Base-by-base conservation (phyloP, 1,139 yeast species). In the Lodderomyces theae region DNA sequence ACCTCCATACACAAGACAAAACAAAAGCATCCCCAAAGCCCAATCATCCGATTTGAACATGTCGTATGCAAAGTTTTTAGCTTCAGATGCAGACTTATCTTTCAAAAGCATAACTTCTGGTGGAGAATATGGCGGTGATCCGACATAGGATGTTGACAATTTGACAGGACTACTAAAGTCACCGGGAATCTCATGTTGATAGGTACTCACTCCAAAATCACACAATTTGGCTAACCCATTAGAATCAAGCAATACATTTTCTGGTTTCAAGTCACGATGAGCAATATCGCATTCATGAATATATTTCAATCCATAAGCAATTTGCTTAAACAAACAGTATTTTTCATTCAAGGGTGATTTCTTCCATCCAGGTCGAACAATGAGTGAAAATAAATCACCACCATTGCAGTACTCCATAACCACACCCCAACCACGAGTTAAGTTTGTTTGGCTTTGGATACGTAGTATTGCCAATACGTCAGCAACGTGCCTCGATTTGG, bases 91-190 rank as follows among this genome's bases (percentile, higher is more conserved):
- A 11, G 71, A 63, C 24, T 69, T 53, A n/a, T 68, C 69, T 38
- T 66, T 72, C 45, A 77, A 69, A 30, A 65, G 57, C 77, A 81
- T 76, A 16, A 82, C 87, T 57, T 85, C 92, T 0, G 94, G 94
- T 4, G 92, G 82, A 10, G 84, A 77, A 56, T 83, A 85, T 3
- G 92, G 92, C 3, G 92, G 88, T 2, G 90, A 82, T 1, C 94
- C 94, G 38, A 84, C 83, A 60, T 74, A 74, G 3, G 77, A 58
- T 12, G 69, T 61, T 12, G 76, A 71, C 28, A 60, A 44, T 49
- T 69, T 73, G 3, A 81, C 50, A 3, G 76, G 74, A 18, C 79
- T 66, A 1, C 63, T 51, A 15, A 77, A 66, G 58, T 83, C 79
- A 1, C 76, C 76, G 0, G 78, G 78, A n/a, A 58, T 64, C 40